These are phyloP conservation scores for Trichosporon sp. DNA, from an alignment of 1,284 basidiomycete genomes.

Conservation along the genomic window DNA sequence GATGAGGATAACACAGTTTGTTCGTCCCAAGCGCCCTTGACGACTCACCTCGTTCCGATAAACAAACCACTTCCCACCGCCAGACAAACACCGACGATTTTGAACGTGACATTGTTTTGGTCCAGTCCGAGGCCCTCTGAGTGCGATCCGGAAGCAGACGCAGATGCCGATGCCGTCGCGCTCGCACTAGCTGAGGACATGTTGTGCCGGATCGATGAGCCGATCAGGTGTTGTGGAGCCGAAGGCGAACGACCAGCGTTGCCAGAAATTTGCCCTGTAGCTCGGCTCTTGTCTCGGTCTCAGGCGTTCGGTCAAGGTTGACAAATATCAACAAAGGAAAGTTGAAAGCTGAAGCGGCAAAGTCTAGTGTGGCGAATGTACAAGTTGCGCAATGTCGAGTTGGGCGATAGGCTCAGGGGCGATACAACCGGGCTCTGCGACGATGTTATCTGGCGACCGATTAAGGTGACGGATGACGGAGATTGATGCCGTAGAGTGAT, in stretches of 20 bases:
- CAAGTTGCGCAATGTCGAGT: neutral
- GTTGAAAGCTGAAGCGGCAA: no score
- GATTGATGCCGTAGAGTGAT: neutral
- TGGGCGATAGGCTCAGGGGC: neutral
- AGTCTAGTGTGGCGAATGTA: no score
- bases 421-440: neutral
- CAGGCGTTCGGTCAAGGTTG: neutral
- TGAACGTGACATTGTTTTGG: slow-evolving; percentile 37
- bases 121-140: neutral
- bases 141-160: neutral
- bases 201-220: neutral
- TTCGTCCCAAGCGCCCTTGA: no score
- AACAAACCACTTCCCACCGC: slow-evolving; percentile 78
- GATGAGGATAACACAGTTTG: no score
- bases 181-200: neutral
- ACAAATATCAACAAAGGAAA: neutral
- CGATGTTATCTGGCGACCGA: neutral
- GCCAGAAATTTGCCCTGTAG: neutral
- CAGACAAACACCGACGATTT: slow-evolving; percentile 61
- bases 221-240: neutral
- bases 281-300: neutral
- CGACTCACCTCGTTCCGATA: slow-evolving; percentile 80
- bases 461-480: neutral
- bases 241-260: neutral
- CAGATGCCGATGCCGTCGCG: neutral